These are phyloP conservation scores for Phaseolus lunatus DNA, from an alignment of 306 rosid species.

Conservation along the genomic window DNA sequence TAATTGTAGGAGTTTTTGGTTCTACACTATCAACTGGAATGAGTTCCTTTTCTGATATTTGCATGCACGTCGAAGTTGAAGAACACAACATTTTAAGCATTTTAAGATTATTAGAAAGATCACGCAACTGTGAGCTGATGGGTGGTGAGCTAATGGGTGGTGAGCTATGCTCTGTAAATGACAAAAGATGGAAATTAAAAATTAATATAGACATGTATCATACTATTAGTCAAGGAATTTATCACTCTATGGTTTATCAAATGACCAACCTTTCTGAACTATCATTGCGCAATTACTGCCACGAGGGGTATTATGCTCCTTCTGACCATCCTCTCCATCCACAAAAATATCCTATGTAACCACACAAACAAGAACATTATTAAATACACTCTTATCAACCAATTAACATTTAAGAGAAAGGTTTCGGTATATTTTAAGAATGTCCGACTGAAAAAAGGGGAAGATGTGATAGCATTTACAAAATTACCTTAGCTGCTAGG, in stretches of 20 bases:
- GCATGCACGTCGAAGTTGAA: constrained; percentile 53
- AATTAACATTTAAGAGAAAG: neutral
- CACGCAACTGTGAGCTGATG: constrained; percentile 74
- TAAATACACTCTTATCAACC: neutral
- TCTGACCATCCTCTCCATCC: constrained; percentile 43
- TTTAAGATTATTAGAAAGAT: constrained; percentile 62
- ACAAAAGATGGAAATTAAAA: neutral
- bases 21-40: constrained; percentile 51
- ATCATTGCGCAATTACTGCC: constrained; percentile 35
- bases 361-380: neutral
- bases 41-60: constrained; percentile 37
- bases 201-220: neutral
- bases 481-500: constrained; percentile 41
- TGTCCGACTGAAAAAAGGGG: neutral
- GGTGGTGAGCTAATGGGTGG: constrained; percentile 54
- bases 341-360: constrained; percentile 50
- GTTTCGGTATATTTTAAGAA: neutral
- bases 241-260: constrained; percentile 9
- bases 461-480: constrained; percentile 7
- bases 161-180: constrained; percentile 49
- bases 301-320: constrained; percentile 44
- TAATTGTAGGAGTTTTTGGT: constrained; percentile 67
- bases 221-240: neutral
- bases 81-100: constrained; percentile 55
- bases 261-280: constrained; percentile 57